These are phyloP conservation scores for Aspergillus alliaceus DNA, from an alignment of 2,329 filamentous ascomycete genomes.

Conservation along the genomic window DNA sequence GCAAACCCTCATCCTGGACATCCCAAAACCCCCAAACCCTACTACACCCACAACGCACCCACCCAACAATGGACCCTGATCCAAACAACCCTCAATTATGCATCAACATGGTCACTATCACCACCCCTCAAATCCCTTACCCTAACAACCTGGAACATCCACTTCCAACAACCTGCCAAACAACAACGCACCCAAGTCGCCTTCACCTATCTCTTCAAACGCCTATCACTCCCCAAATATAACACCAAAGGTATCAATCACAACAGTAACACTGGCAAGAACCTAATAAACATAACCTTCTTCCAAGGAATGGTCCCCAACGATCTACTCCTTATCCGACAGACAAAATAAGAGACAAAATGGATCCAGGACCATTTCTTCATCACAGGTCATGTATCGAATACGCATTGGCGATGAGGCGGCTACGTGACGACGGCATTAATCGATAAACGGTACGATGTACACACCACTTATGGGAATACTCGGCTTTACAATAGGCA, in stretches of 20 bases:
- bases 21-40: conserved; percentile 3
- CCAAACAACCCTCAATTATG: neutral
- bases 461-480: conserved; percentile 33
- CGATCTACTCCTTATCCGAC: conserved; percentile 48
- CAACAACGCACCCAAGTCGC: conserved; percentile 44
- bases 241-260: conserved; percentile 24
- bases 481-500: conserved; percentile 58
- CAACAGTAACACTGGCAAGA: conserved; percentile 22
- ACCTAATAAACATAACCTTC: conserved; percentile 44
- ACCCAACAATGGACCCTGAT: neutral
- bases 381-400: conserved; percentile 50
- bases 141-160: conserved; percentile 52
- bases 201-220: conserved; percentile 40
- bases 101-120: too few relatives aligned
- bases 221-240: too few relatives aligned
- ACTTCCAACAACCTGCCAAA: conserved; percentile 42
- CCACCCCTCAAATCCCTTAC: conserved; percentile 20
- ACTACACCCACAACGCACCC: conserved; percentile 5
- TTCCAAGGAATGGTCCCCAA: conserved; percentile 54
- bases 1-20: neutral
- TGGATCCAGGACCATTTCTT: conserved; percentile 53
- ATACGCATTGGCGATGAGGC: conserved; percentile 46
- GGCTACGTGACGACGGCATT: conserved; percentile 57
- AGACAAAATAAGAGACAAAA: too few relatives aligned
- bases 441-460: conserved; percentile 48